These are phyloP conservation scores for Neckera pumila DNA, from an alignment of 225 moss, liverwort and hornwort genomes.

Conservation along the genomic window DNA sequence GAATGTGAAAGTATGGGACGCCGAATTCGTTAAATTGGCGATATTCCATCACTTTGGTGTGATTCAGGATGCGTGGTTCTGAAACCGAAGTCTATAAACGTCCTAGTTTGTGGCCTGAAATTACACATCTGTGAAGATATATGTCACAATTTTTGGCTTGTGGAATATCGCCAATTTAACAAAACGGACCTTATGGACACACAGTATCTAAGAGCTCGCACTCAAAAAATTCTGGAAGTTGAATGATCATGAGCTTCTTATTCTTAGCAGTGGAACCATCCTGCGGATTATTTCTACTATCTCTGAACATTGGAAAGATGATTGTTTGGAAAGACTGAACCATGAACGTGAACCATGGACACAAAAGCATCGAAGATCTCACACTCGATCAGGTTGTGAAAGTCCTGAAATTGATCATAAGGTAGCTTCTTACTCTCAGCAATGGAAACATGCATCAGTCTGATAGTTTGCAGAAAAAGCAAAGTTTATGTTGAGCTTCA, in stretches of 20 bases:
- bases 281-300: neutral
- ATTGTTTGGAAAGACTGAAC: neutral
- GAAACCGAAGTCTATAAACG: too few relatives aligned
- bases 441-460: neutral
- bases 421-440: neutral
- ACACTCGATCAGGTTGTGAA: neutral
- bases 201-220: neutral
- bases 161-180: too few relatives aligned
- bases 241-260: neutral
- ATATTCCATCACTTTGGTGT: too few relatives aligned
- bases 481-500: neutral
- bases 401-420: neutral
- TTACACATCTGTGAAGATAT: too few relatives aligned
- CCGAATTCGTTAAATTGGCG: too few relatives aligned
- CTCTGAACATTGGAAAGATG: neutral
- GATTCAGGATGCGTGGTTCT: too few relatives aligned
- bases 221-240: neutral
- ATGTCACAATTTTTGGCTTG: too few relatives aligned
- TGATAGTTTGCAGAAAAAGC: neutral
- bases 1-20: too few relatives aligned
- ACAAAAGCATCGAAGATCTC: neutral
- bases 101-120: too few relatives aligned
- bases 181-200: too few relatives aligned
- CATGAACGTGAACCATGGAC: neutral
- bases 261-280: neutral